Base-by-base conservation (phyloP, 2,329 filamentous ascomycete species). In the Aspergillus proliferans region DNA sequence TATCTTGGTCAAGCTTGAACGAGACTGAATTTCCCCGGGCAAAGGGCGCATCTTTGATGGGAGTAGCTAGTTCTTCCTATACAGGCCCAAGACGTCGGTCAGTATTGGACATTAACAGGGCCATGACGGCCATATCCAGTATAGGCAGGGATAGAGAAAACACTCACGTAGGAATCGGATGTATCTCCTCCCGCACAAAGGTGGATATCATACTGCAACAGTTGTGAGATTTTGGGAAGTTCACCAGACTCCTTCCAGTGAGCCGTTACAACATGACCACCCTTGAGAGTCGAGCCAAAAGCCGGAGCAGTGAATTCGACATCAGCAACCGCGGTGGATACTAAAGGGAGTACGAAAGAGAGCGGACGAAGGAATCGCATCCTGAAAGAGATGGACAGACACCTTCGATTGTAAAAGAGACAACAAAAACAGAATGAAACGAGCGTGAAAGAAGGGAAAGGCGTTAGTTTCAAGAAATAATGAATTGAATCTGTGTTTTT, bases 101-200 rank as follows among this genome's bases (percentile, higher is more conserved):
- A 38, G 34, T 19, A 38, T 15, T 18, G n/a, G 34, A 38, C 10
- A 12, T 12, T 30, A 30, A 5, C 26, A 30, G 4, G 9, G 1
- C 4, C 26, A 30, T 30, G 26, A 46, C 24, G 30, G 33, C 24
- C 12, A 33, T 45, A 6, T 30, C 34, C 21, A 18, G 34, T 38
- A 24, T 47, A 41, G 47, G 36, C n/a, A 34, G 24, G 34, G 40
- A 51, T 39, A n/a, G 8, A 26, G 15, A 28, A 28, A 43, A 14
- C 15, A 61, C 58, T 50, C 66, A 81, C 74, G 70, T 75, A 71
- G 51, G 70, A 69, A 47, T 64, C 68, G 15, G 66, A 69, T 2
- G 71, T 67, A 60, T 84, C 80, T 42, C 82, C 80, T 47, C 83
- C 83, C 6, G 80, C 77, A 58, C 80, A 81, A 19, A 87, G 69